Evolutionary conservation across 805 yeast genomes (phyloP).

Genomic region (Cyberlindnera euphorbiiphila): DNA sequence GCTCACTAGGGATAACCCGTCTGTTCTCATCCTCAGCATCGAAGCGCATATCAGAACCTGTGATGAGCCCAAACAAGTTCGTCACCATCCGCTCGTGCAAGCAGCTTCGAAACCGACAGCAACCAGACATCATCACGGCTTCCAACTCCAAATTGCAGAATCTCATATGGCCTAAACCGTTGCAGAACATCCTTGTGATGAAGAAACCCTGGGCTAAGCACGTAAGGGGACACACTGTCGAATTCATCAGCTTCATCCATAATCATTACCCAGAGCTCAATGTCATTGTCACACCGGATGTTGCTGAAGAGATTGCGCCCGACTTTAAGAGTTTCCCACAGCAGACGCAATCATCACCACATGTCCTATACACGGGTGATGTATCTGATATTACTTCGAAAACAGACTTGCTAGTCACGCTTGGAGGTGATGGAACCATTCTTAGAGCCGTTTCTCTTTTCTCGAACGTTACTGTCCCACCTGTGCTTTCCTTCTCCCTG

Average conservation of each 20-base stretch:
- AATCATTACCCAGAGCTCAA: slow-evolving; percentile 65
- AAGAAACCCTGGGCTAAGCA: slow-evolving; percentile 77
- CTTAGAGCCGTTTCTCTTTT: slow-evolving; percentile 79
- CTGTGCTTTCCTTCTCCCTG: slow-evolving; percentile 80
- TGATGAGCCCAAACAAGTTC: slow-evolving; percentile 24
- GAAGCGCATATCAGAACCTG: slow-evolving; percentile 28
- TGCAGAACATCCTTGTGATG: slow-evolving; percentile 71
- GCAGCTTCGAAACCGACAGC: slow-evolving; percentile 28
- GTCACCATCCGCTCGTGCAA: slow-evolving; percentile 32
- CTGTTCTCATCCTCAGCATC: slow-evolving; percentile 18
- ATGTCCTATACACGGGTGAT: slow-evolving; percentile 55
- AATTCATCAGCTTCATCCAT: slow-evolving; percentile 59
- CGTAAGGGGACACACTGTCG: slow-evolving; percentile 63
- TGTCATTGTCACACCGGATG: slow-evolving; percentile 72
- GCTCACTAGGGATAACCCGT: too few relatives aligned
- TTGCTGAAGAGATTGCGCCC: slow-evolving; percentile 59
- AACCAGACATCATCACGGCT: slow-evolving; percentile 51
- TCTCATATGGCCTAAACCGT: slow-evolving; percentile 67
- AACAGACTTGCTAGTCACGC: slow-evolving; percentile 76
- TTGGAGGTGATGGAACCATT: slow-evolving; percentile 98
- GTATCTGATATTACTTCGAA: slow-evolving; percentile 52
- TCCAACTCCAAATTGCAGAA: slow-evolving; percentile 60
- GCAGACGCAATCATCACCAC: slow-evolving; percentile 31
- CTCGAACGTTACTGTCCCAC: slow-evolving; percentile 72
- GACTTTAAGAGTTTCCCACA: slow-evolving; percentile 26